These are phyloP conservation scores for Alternaria sp. DNA, from an alignment of 2,329 filamentous ascomycete genomes.

Conservation along the genomic window DNA sequence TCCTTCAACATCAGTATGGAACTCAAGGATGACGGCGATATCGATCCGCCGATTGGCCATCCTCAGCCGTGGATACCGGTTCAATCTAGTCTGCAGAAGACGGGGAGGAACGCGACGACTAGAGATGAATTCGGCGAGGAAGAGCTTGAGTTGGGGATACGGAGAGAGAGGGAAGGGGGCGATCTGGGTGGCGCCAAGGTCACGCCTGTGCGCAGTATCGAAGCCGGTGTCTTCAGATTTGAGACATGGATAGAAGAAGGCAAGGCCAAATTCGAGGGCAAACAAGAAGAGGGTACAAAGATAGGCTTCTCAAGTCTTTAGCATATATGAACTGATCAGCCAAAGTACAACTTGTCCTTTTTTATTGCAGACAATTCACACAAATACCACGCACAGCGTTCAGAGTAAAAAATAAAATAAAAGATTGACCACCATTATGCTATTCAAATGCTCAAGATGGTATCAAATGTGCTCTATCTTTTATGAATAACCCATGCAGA, in stretches of 20 bases:
- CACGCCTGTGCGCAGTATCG: slow-evolving; percentile 68
- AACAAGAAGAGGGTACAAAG: slow-evolving; percentile 18
- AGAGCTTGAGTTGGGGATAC: slow-evolving; percentile 20
- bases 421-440: not conserved
- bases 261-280: slow-evolving; percentile 57
- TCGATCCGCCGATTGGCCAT: slow-evolving; percentile 58
- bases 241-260: slow-evolving; percentile 76
- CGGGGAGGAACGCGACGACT: slow-evolving; percentile 34
- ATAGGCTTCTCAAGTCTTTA: slow-evolving; percentile 32
- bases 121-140: slow-evolving; percentile 28
- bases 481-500: not conserved
- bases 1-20: slow-evolving; percentile 82
- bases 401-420: too few relatives aligned
- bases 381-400: too few relatives aligned
- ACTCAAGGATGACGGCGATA: slow-evolving; percentile 66
- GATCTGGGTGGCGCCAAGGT: slow-evolving; percentile 64
- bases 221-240: slow-evolving; percentile 70
- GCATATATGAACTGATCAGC: not conserved
- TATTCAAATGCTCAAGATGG: not conserved
- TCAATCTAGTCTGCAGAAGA: slow-evolving; percentile 58
- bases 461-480: not conserved
- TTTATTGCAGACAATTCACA: too few relatives aligned
- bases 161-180: slow-evolving; percentile 34
- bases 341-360: not conserved
- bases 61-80: slow-evolving; percentile 68